phyloP scores from a whole-genome alignment of 352 stramenopile species.

The Phytophthora meadii region DNA sequence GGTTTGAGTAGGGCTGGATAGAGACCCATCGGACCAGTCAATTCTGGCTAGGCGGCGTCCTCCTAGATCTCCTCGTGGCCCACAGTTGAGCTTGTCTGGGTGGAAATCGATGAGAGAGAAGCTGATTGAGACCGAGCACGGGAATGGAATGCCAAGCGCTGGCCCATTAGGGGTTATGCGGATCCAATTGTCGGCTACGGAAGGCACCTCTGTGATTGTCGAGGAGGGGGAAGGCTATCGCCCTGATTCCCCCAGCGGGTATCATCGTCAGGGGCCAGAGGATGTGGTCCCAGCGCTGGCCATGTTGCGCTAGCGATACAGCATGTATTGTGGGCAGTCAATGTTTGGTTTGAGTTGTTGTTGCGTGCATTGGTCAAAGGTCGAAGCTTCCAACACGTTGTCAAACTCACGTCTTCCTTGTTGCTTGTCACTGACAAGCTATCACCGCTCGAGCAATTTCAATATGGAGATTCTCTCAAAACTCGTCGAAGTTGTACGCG shows the following conservation, averaged over 20 bases:
- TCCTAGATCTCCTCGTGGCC: constrained; percentile 15
- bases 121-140: constrained; percentile 40
- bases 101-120: constrained; percentile 45
- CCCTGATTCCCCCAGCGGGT: constrained; percentile 22
- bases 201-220: constrained; percentile 17
- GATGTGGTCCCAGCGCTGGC: constrained; percentile 13
- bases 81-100: constrained; percentile 35
- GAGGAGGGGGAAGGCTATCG: constrained; percentile 34
- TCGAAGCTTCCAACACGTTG: too few species aligned
- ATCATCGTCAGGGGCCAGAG: constrained; percentile 4
- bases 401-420: too few species aligned
- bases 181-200: constrained; percentile 26
- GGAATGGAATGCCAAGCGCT: constrained; percentile 15
- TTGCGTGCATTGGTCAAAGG: neutral
- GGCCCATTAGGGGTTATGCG: constrained; percentile 26
- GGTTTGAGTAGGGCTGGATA: constrained; percentile 11
- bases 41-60: neutral
- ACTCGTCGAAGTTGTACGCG: too few species aligned
- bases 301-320: constrained; percentile 21
- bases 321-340: neutral
- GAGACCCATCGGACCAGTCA: neutral
- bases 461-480: too few species aligned
- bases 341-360: neutral
- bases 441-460: too few species aligned
- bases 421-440: too few species aligned